phyloP scores from a whole-genome alignment of 306 rosid genomes.

The Cajanus cajan region DNA sequence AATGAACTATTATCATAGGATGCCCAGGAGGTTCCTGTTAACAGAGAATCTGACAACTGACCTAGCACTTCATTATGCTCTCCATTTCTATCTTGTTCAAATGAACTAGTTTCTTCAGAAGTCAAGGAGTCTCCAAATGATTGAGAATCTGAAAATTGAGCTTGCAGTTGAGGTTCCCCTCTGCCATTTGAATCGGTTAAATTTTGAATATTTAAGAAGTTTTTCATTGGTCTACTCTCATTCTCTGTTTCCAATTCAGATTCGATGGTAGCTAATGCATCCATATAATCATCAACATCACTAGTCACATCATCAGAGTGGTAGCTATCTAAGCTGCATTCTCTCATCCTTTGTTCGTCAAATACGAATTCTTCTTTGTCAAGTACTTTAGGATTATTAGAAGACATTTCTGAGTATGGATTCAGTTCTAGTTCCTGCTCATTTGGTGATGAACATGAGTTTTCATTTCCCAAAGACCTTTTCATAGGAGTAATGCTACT shows the following conservation, averaged over 20 bases:
- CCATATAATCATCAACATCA: constrained; percentile 85
- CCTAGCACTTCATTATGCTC: constrained; percentile 29
- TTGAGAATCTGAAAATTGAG: constrained; percentile 60
- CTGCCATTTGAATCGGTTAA: constrained; percentile 49
- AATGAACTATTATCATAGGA: constrained; percentile 33
- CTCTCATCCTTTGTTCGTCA: constrained; percentile 50
- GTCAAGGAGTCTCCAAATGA: constrained; percentile 62
- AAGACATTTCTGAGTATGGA: constrained; percentile 41
- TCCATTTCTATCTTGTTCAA: constrained; percentile 42
- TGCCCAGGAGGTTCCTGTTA: constrained; percentile 21
- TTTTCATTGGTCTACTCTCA: constrained; percentile 50
- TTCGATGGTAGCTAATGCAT: constrained; percentile 77
- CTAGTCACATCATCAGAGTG: constrained; percentile 69
- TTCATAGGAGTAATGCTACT: constrained; percentile 53
- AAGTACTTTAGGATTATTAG: constrained; percentile 34
- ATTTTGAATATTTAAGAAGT: constrained; percentile 39
- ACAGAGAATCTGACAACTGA: constrained; percentile 22
- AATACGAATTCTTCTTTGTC: constrained; percentile 41
- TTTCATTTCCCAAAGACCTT: constrained; percentile 50
- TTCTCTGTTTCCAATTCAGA: constrained; percentile 71
- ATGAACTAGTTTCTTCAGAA: constrained; percentile 64
- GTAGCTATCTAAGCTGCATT: constrained; percentile 49
- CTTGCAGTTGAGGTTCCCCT: constrained; percentile 51
- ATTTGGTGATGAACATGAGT: constrained; percentile 48
- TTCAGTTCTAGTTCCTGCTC: constrained; percentile 45